Conservation (phyloP, 2,329 filamentous ascomycete species). For the Fusarium pilosicola region DNA sequence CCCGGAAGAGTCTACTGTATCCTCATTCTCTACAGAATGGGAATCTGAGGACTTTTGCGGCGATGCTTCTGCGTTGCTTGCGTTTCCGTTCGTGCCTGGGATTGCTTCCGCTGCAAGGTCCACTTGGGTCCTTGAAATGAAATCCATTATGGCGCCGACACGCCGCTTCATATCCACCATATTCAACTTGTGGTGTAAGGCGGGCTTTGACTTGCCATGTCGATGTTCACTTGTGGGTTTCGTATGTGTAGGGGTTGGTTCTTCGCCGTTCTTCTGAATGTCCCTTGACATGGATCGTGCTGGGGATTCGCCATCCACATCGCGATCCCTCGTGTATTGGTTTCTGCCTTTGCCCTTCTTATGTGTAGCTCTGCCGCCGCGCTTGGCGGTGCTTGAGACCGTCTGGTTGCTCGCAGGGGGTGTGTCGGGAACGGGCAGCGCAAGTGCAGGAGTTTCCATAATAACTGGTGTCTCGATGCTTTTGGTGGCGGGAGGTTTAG, state of each 20-base stretch:
- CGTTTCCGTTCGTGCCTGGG: conserved; percentile 55
- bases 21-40: conserved; percentile 40
- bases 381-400: conserved; percentile 65
- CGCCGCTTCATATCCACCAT: conserved; percentile 91
- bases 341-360: conserved; percentile 79
- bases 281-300: conserved; percentile 65
- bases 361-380: conserved; percentile 66
- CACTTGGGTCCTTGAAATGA: conserved; percentile 87
- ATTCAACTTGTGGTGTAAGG: conserved; percentile 74
- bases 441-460: conserved; percentile 42
- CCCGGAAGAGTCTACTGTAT: conserved; percentile 36
- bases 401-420: conserved; percentile 58
- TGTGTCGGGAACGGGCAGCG: conserved; percentile 47
- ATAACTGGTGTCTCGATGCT: conserved; percentile 46
- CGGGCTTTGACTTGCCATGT: conserved; percentile 61
- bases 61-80: conserved; percentile 53
- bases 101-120: conserved; percentile 78
- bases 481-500: conserved; percentile 44
- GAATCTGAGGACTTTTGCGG: conserved; percentile 50
- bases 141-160: conserved; percentile 85
- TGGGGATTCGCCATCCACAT: conserved; percentile 67
- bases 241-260: conserved; percentile 47
- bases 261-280: conserved; percentile 52
- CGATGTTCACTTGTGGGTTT: conserved; percentile 61
- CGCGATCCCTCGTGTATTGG: conserved; percentile 83